phyloP scores from a whole-genome alignment of 2,329 filamentous ascomycete species.

The Beauveria bassiana region DNA sequence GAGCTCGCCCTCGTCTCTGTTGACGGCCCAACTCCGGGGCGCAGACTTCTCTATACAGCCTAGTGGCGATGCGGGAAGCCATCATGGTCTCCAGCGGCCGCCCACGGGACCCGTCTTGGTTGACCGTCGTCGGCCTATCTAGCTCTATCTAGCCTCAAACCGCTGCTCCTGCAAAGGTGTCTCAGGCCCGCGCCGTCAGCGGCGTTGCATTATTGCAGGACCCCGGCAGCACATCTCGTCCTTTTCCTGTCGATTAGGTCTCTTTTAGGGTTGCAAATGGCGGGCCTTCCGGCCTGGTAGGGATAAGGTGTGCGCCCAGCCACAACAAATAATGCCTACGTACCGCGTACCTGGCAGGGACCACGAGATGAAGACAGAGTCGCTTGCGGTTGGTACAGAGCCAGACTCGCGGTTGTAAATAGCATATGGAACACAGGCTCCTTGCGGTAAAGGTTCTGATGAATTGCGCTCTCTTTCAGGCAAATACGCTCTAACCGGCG shows the following conservation, averaged over 20 bases:
- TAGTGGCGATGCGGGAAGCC: conserved; percentile 3
- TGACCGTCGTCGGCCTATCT: conserved; percentile 16
- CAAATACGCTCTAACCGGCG: not conserved
- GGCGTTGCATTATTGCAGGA: not conserved
- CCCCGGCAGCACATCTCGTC: not conserved
- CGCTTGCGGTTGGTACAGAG: not conserved
- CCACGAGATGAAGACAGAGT: not conserved
- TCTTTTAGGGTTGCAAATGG: not conserved
- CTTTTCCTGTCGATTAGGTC: not conserved
- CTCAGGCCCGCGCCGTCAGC: not conserved
- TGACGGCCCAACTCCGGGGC: not conserved
- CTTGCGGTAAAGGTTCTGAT: not conserved
- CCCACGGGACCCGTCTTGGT: not conserved
- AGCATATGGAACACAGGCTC: not conserved
- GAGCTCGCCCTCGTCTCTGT: not conserved
- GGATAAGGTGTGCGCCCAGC: not conserved
- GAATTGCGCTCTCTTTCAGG: not conserved
- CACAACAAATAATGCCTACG: not conserved
- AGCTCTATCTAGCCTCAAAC: not conserved
- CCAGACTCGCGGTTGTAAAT: not conserved
- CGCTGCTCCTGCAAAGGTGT: not conserved
- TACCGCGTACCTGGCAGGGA: not conserved
- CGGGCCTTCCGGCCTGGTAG: not conserved
- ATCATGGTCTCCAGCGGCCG: not conserved
- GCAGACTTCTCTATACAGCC: not conserved